Base-by-base conservation (phyloP, 306 rosid species). In the Sophora flavescens region DNA sequence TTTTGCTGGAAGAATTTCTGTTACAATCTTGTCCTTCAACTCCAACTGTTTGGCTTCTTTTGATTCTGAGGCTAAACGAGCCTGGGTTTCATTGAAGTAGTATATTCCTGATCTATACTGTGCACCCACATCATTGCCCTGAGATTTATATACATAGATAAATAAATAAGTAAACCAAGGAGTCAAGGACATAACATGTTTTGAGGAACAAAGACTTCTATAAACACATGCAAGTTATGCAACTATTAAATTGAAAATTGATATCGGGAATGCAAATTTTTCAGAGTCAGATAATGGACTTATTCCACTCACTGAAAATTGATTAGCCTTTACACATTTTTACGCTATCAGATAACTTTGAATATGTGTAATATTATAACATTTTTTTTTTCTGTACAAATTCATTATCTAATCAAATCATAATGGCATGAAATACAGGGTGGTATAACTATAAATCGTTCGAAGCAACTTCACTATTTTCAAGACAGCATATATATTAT, bases 91-190 rank as follows among this genome's bases (percentile, higher is more conserved):
- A 39, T 84, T 87, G 91, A 83, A 90, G 87, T 84, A 85, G 80
- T 91, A 91, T 81, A 94, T 87, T 63, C 98, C 97, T 42, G 97
- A 91, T 80, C 97, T 87, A 60, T 91, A 94, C 35, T 94, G 98
- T 14, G 91, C 6, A 26, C 98, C 97, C 65, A 82, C 86, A 81
- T 94, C 98, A 16, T 70, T 64, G 65, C 93, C 94, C 97, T 94
- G 75, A 67, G 8, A 68, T 38, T 52, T 5, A 56, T 32, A 16
- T 9, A 38, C 53, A 56, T 13, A 17, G 4, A 74, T 28, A 4
- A n/a, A 26, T 41, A 50, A 38, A 13, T 11, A 8, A 12, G 13
- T 26, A 14, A 63, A 30, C 32, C 32, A 30, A 30, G 2, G 32
- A 30, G 11, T 13, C 38, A 60, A 60, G 30, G 6, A 69, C 16